Conservation (phyloP, 306 rosid species). For the Casuarina equisetifolia region DNA sequence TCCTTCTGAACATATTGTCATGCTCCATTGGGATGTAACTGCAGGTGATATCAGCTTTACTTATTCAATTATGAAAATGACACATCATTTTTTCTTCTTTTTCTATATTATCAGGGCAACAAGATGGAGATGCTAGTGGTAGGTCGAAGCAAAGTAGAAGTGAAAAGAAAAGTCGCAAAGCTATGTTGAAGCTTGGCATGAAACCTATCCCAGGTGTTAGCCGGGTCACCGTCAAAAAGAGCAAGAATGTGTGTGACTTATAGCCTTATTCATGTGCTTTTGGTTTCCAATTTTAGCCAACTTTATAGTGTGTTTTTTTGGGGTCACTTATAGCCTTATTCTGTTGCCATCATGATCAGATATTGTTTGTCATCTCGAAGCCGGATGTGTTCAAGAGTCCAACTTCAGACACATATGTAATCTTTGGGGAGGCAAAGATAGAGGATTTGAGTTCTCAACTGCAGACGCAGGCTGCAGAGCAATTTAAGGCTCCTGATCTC, state of each 20-base stretch:
- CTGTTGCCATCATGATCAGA: slow-evolving; percentile 30
- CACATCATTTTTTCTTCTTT: not conserved
- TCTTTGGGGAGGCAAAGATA: slow-evolving; percentile 89
- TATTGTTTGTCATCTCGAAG: slow-evolving; percentile 78
- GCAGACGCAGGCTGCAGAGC: slow-evolving; percentile 92
- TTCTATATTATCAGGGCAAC: slow-evolving; percentile 25
- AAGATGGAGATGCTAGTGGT: slow-evolving; percentile 70
- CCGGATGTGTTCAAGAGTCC: slow-evolving; percentile 97
- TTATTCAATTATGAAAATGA: not conserved
- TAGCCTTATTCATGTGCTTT: not conserved
- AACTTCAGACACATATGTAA: slow-evolving; percentile 75
- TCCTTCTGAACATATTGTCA: not conserved
- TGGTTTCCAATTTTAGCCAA: not conserved
- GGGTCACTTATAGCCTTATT: not conserved
- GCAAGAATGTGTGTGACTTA: slow-evolving; percentile 71
- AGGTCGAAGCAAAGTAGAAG: slow-evolving; percentile 92
- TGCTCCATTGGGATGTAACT: not conserved
- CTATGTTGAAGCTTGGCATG: slow-evolving; percentile 91
- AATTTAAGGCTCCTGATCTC: slow-evolving; percentile 80
- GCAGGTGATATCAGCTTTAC: not conserved
- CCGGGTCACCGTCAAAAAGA: slow-evolving; percentile 78
- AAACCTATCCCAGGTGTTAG: slow-evolving; percentile 81
- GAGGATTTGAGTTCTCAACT: slow-evolving; percentile 90
- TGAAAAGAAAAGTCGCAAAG: slow-evolving; percentile 89
- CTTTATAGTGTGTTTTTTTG: not conserved